Conservation (phyloP, 2,329 filamentous ascomycete species). For the Aspergillus pseudonomiae region DNA sequence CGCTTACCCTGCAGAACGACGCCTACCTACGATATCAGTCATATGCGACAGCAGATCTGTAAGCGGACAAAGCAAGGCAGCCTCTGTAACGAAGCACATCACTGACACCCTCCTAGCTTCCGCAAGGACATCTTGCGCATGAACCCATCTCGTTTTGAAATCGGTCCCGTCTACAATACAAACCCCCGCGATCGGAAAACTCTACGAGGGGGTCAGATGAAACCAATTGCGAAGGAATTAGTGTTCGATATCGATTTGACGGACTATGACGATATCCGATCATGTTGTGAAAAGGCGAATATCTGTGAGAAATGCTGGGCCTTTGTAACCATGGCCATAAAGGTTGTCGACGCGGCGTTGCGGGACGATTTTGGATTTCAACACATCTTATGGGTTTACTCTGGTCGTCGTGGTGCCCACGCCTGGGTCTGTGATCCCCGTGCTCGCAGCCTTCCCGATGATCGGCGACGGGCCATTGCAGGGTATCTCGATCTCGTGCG, state of each 20-base stretch:
- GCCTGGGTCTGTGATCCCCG: constrained; percentile 96
- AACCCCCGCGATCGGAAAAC: constrained; percentile 94
- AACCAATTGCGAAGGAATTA: constrained; percentile 85
- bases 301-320: constrained; percentile 95
- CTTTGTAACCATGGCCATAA: constrained; percentile 97
- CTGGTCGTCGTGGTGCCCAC: constrained; percentile 92
- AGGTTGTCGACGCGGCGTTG: constrained; percentile 83
- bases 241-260: constrained; percentile 99
- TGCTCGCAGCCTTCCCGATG: constrained; percentile 81
- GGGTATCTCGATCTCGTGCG: constrained; percentile 89
- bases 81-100: constrained; percentile 21
- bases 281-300: constrained; percentile 89
- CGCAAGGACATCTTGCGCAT: constrained; percentile 88
- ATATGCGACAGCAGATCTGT: constrained; percentile 68
- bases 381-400: constrained; percentile 98
- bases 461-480: constrained; percentile 80
- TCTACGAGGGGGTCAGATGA: constrained; percentile 76
- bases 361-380: constrained; percentile 95
- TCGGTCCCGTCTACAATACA: constrained; percentile 92
- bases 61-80: constrained; percentile 28
- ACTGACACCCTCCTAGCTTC: constrained; percentile 56
- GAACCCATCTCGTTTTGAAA: constrained; percentile 94
- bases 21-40: constrained; percentile 92
- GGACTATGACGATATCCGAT: constrained; percentile 95
- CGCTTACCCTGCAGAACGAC: constrained; percentile 90